Evolutionary conservation across 345 rosid species (phyloP), one percentile per base, ranked within the genome.

Genomic region (Tarenaya hassleriana): DNA sequence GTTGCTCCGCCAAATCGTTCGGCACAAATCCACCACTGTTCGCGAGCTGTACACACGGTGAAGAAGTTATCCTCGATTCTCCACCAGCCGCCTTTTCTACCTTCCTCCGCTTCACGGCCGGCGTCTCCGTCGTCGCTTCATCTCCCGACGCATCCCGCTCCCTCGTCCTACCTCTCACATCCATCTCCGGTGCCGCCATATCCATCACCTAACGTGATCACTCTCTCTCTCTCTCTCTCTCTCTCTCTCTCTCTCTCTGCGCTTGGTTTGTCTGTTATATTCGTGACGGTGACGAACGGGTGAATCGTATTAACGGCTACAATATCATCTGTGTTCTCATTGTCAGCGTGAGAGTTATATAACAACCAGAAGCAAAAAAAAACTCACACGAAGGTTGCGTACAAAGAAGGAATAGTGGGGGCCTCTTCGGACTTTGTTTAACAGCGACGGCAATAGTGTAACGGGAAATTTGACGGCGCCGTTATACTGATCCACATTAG

Each of bases 381-480:
- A 41, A 60, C 51, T 55, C 61, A 61, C 55, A 56, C 50, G 68
- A 56, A 56, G 10, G 46, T 24, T 24, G 12, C 5, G 50, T 46
- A 47, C 47, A 35, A 33, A 45, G 33, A 21, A 35, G 46, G 18
- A 32, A 11, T 34, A 12, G 27, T 47, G 33, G 59, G 56, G 46
- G 34, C 59, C 66, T 27, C 18, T 7, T 0, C 4, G 50, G 46
- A 44, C 59, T 58, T 27, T 17, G 1, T 0, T 1, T 35, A 35
- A 35, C 16, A 7, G 27, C 31, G 12, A 1, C 6, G 12, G 2
- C n/a, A 29, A 38, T 7, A 53, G 3, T n/a, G 58, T 64, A 64
- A 64, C 63, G 63, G 63, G 41, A 1, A 10, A 7, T 64, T 50
- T 50, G 69, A 64, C 69, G 69, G 63, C 69, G 69, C 69, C 48